Base-by-base conservation (phyloP, 2,329 filamentous ascomycete species). In the Thielaviopsis ethacetica region DNA sequence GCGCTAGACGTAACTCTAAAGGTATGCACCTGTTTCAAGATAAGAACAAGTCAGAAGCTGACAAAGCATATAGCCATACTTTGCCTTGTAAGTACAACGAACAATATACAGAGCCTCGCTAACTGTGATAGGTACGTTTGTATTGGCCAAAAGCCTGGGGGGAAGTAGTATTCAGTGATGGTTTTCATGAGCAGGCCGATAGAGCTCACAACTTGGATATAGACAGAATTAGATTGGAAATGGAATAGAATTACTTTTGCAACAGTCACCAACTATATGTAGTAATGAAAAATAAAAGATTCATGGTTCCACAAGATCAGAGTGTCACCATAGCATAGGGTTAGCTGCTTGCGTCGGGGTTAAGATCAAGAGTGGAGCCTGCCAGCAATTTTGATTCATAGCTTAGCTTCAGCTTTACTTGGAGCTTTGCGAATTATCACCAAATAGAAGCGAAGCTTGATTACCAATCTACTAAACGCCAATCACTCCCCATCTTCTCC, bases 121-220 rank as follows among this genome's bases (percentile, higher is more conserved):
- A 49, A 49, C 44, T 10, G n/a, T 1, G 21, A 10, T 13, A 82
- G 80, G 63, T 82, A 84, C 66, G 77, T 84, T 44, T 83, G 79
- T 63, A 82, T 84, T 64, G 81, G 81, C 55, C 74, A 75, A 62
- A 84, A 84, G 63, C 76, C 78, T 59, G 71, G 68, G 3, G 34
- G 53, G 3, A 21, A 38, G 13, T 38, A 54, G 3, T n/a, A n/a
- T n/a, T 17, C n/a, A 3, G 24, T 26, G 24, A 26, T 26, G 3
- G 6, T 26, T 3, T 26, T 26, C 3, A 26, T 26, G 24, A 26
- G 6, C 24, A 26, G 3, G 24, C 6, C 24, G 24, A 34, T 10
- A 10, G 30, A 34, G 30, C 30, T 26, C 24, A 9, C 7, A 9
- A 9, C 7, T 10, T 34, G 10, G 6, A 34, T 34, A 34, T 34